Evolutionary conservation across 2,329 filamentous ascomycete species (phyloP).

Genomic region (Cercospora sp.): DNA sequence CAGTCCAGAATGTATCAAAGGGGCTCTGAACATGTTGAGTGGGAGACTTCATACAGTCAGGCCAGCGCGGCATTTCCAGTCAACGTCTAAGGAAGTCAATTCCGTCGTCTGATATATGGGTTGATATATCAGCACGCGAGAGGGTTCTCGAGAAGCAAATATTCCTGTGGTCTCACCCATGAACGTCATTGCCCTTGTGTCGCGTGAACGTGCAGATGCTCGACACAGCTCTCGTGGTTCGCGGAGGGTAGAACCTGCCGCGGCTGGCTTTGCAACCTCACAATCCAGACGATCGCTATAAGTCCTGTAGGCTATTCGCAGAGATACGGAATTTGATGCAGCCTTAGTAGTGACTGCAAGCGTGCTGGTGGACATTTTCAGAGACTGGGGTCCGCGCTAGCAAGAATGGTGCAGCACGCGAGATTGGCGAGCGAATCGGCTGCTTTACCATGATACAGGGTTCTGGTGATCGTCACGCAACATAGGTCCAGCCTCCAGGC

Average conservation of each 20-base stretch:
- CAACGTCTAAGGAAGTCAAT: not conserved
- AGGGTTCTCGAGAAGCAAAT: not conserved
- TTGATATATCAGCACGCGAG: not conserved
- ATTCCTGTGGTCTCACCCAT: not conserved
- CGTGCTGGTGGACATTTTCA: not conserved
- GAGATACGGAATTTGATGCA: not conserved
- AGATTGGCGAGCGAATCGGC: constrained; percentile 5
- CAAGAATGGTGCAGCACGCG: not conserved
- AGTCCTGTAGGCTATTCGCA: not conserved
- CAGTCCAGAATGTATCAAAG: not conserved
- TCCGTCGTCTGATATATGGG: not conserved
- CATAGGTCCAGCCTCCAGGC: not conserved
- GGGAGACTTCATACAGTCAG: not conserved
- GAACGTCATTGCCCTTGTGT: not conserved
- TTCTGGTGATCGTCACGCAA: not conserved
- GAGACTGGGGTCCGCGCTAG: not conserved
- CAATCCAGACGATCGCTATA: not conserved
- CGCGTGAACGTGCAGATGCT: not conserved
- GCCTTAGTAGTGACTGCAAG: not conserved
- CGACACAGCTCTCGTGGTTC: not conserved
- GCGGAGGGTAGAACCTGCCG: not conserved
- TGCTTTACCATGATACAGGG: not conserved
- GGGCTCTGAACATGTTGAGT: not conserved
- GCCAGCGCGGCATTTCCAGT: not conserved
- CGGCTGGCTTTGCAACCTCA: not conserved